Evolutionary conservation across 192 early-diverging fungal genomes (phyloP).

Genomic region (Phlyctochytrium arcticum): DNA sequence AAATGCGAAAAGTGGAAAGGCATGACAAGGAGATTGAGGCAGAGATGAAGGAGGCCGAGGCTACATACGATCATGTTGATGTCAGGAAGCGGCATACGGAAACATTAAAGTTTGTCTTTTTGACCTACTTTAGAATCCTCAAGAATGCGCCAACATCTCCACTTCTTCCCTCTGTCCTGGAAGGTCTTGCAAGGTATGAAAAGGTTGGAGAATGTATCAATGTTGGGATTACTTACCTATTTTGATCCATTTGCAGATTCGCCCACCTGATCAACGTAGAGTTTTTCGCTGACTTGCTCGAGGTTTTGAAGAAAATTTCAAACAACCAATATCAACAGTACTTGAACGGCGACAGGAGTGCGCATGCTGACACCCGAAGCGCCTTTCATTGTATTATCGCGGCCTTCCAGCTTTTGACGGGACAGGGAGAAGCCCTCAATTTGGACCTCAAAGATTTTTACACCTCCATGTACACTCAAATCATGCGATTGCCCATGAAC

Average conservation of each 20-base stretch:
- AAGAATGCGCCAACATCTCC: conserved; percentile 76
- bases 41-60: conserved; percentile 89
- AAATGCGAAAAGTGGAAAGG: conserved; percentile 67
- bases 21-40: conserved; percentile 66
- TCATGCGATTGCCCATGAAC: conserved; percentile 66
- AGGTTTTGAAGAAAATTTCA: conserved; percentile 79
- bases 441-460: conserved; percentile 93
- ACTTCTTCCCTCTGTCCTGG: conserved; percentile 69
- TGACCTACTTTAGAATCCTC: conserved; percentile 92
- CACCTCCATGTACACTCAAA: conserved; percentile 72
- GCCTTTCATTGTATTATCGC: conserved; percentile 86
- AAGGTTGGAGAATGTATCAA: too few species aligned
- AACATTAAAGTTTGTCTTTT: conserved; percentile 90
- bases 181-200: conserved; percentile 69
- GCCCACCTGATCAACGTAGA: conserved; percentile 96
- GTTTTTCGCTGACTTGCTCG: conserved; percentile 87
- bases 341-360: conserved; percentile 25
- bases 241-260: conserved; percentile 49
- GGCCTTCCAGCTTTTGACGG: conserved; percentile 80
- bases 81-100: conserved; percentile 79
- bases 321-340: conserved; percentile 57
- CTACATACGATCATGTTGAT: conserved; percentile 77
- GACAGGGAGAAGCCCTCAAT: conserved; percentile 89
- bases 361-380: conserved; percentile 54
- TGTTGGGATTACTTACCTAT: conserved; percentile 9